Conservation (phyloP, 2,329 filamentous ascomycete genomes). For the Emydomyces testavorans region DNA sequence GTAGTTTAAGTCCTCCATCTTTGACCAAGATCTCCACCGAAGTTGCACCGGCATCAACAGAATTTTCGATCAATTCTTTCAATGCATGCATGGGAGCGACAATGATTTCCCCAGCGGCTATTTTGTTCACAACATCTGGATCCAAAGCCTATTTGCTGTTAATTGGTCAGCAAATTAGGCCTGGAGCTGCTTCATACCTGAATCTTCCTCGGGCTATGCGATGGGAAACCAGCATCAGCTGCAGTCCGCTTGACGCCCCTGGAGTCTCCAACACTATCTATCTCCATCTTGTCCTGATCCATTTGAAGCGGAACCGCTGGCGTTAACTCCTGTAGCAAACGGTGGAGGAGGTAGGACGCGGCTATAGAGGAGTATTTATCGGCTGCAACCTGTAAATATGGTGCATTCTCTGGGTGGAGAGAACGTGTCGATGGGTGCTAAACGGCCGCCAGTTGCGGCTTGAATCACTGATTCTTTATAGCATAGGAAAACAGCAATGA, state of each 20-base stretch:
- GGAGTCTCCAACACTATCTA: conserved; percentile 26
- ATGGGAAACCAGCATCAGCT: conserved; percentile 31
- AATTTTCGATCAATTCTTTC: conserved; percentile 94
- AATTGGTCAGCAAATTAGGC: not conserved
- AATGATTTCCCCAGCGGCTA: conserved; percentile 95
- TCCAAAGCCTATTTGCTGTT: conserved; percentile 56
- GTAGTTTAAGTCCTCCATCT: conserved; percentile 83
- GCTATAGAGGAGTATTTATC: too few species aligned
- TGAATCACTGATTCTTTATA: not conserved
- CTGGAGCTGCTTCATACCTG: conserved; percentile 32
- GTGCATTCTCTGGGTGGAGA: not conserved
- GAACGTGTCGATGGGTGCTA: not conserved
- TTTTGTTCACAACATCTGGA: conserved; percentile 93
- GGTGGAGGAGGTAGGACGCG: too few species aligned
- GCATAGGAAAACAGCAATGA: not conserved
- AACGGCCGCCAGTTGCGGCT: conserved; percentile 1
- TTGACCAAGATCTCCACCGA: conserved; percentile 83
- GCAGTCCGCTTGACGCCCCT: conserved; percentile 42
- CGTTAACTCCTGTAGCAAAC: not conserved
- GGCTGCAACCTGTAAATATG: too few species aligned
- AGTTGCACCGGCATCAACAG: conserved; percentile 93
- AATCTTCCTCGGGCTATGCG: conserved; percentile 40
- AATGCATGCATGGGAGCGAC: conserved; percentile 91
- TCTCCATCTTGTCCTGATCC: conserved; percentile 33
- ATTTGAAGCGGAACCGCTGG: conserved; percentile 1